phyloP scores from a whole-genome alignment of 2,329 filamentous ascomycete genomes.

The Ceratocystis papillata region DNA sequence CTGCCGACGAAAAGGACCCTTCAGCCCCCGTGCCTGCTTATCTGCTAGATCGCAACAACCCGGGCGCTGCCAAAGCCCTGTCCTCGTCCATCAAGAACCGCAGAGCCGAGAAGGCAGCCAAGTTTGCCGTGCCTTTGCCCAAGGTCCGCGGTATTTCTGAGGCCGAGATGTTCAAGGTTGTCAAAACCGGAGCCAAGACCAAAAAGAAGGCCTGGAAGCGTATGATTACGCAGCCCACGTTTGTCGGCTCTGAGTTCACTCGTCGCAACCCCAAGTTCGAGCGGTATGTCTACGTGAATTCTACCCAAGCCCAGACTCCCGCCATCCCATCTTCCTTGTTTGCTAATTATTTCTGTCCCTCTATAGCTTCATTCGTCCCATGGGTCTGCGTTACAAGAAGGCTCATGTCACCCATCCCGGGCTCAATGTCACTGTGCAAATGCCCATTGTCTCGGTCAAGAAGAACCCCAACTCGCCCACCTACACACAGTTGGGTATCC shows the following conservation, averaged over 20 bases:
- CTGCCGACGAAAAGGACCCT: slow-evolving; percentile 65
- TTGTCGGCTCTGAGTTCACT: slow-evolving; percentile 86
- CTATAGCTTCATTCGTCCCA: slow-evolving; percentile 41
- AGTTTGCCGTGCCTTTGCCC: slow-evolving; percentile 82
- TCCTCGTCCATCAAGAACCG: slow-evolving; percentile 91
- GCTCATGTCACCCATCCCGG: slow-evolving; percentile 58
- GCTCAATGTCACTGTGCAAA: slow-evolving; percentile 74
- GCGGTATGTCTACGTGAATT: slow-evolving; percentile 28
- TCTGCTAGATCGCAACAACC: slow-evolving; percentile 70
- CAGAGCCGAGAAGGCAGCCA: slow-evolving; percentile 82
- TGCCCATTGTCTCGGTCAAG: slow-evolving; percentile 61
- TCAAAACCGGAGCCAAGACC: slow-evolving; percentile 92
- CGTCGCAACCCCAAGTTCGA: slow-evolving; percentile 72
- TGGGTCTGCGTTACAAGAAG: slow-evolving; percentile 44
- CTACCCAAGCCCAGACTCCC: not conserved
- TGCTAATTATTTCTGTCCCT: slow-evolving; percentile 43
- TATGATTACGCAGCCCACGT: slow-evolving; percentile 51
- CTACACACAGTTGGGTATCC: slow-evolving; percentile 83
- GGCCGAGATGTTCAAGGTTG: slow-evolving; percentile 95
- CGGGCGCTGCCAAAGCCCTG: slow-evolving; percentile 54
- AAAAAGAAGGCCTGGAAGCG: slow-evolving; percentile 72
- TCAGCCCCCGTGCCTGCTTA: slow-evolving; percentile 81
- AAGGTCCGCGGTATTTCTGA: slow-evolving; percentile 90
- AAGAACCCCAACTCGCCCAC: slow-evolving; percentile 70
- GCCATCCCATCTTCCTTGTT: not conserved